Conservation (phyloP, 2,329 filamentous ascomycete species). For the Aspergillus carbonarius region DNA sequence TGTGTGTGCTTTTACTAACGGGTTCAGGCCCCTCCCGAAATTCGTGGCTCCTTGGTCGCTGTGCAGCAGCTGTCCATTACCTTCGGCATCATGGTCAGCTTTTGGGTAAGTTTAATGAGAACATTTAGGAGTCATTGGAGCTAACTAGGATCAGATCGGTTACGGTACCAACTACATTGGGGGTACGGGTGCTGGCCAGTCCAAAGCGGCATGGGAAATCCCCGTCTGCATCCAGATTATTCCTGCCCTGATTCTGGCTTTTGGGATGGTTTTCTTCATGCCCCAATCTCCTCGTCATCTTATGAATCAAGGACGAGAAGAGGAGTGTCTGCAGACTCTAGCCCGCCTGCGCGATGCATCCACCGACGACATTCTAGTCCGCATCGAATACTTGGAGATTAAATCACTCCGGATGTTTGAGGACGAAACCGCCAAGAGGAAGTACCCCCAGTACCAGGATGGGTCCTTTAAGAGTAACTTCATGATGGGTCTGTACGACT, state of each 20-base stretch:
- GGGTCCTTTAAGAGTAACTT: slow-evolving; percentile 62
- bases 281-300: slow-evolving; percentile 75
- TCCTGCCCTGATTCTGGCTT: slow-evolving; percentile 64
- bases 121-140: too few species aligned
- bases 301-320: slow-evolving; percentile 65
- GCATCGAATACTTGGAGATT: slow-evolving; percentile 76
- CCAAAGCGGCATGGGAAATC: slow-evolving; percentile 69
- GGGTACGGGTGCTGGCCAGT: slow-evolving; percentile 59
- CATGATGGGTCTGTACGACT: slow-evolving; percentile 58
- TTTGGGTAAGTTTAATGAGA: slow-evolving; percentile 33
- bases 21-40: slow-evolving; percentile 39
- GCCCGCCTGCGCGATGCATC: slow-evolving; percentile 64
- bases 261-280: slow-evolving; percentile 72
- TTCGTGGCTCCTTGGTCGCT: slow-evolving; percentile 43
- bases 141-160: slow-evolving; percentile 26
- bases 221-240: slow-evolving; percentile 70
- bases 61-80: slow-evolving; percentile 46
- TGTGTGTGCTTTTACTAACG: not conserved
- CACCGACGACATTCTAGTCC: slow-evolving; percentile 65
- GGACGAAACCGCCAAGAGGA: slow-evolving; percentile 63
- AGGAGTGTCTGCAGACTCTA: slow-evolving; percentile 63
- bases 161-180: slow-evolving; percentile 62
- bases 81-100: slow-evolving; percentile 46
- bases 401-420: slow-evolving; percentile 74
- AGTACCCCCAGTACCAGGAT: slow-evolving; percentile 65